These are phyloP conservation scores for Agaricus sinodeliciosus DNA, from an alignment of 768 basidiomycete genomes.

Conservation along the genomic window DNA sequence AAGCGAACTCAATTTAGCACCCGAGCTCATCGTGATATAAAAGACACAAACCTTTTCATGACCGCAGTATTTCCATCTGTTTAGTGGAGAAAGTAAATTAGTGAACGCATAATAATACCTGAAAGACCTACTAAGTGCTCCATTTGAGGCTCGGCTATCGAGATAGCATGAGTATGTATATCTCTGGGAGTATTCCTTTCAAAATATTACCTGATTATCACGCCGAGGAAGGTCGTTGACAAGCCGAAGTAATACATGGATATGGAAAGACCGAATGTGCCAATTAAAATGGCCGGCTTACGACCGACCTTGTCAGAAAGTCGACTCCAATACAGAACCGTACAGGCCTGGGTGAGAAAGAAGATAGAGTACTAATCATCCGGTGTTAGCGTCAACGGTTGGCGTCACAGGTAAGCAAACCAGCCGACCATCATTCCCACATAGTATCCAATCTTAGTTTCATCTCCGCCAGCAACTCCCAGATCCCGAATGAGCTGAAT, in stretches of 20 bases:
- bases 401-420: background rate
- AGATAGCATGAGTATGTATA: conserved; percentile 4
- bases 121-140: conserved; percentile 51
- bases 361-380: conserved; percentile 63
- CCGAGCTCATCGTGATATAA: too few species aligned
- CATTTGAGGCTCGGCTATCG: conserved; percentile 57
- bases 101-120: background rate
- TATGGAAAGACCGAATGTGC: conserved; percentile 54
- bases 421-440: conserved; percentile 61
- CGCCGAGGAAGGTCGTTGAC: conserved; percentile 60
- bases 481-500: conserved; percentile 56
- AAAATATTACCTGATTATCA: conserved; percentile 38
- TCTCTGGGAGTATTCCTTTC: background rate
- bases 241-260: conserved; percentile 76
- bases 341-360: conserved; percentile 69
- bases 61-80: conserved; percentile 59
- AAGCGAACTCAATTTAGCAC: background rate
- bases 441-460: conserved; percentile 68
- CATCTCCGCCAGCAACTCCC: conserved; percentile 64
- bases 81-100: conserved; percentile 2
- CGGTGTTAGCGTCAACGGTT: background rate
- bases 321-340: conserved; percentile 71
- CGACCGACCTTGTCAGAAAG: conserved; percentile 70
- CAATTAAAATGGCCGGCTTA: conserved; percentile 65
- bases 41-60: conserved; percentile 41